Percentiles rank a stretch among this genome's conserved stretches.
phyloP scores from a whole-genome alignment of 495 filamentous ascomycete genomes.

The Penicillium desertorum region DNA sequence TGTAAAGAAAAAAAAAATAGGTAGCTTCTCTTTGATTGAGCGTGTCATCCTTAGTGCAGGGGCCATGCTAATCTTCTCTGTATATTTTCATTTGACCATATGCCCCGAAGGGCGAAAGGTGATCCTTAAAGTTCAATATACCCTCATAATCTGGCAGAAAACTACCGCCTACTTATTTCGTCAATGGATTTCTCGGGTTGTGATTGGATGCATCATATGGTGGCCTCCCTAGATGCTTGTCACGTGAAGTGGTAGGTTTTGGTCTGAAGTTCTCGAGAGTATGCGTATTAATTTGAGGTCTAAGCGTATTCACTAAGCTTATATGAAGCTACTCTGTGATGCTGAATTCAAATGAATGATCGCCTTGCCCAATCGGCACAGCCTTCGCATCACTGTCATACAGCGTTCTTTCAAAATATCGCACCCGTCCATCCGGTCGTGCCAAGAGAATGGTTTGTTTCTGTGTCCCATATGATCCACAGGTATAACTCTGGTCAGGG shows the following conservation, averaged over 20 bases:
- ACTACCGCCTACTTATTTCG: not conserved
- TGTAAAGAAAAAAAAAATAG: conserved; percentile 62
- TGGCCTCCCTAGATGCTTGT: not conserved
- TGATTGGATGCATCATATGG: not conserved
- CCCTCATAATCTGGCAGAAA: conserved; percentile 10
- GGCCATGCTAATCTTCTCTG: conserved; percentile 99
- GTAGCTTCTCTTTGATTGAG: conserved; percentile 97
- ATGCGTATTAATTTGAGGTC: not conserved
- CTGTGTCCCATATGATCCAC: conserved; percentile 79
- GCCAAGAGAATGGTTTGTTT: conserved; percentile 86
- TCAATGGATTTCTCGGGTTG: not conserved
- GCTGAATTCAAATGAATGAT: conserved; percentile 48
- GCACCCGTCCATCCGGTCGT: conserved; percentile 69
- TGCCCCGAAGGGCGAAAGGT: conserved; percentile 61
- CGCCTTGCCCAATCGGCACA: conserved; percentile 58
- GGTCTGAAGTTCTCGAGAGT: not conserved
- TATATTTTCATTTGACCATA: conserved; percentile 82
- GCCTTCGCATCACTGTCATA: conserved; percentile 66
- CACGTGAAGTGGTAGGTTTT: not conserved
- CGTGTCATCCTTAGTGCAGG: conserved; percentile 99
- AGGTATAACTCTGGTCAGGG: conserved; percentile 31
- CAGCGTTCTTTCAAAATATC: conserved; percentile 80
- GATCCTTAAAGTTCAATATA: conserved; percentile 29
- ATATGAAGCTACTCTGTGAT: conserved; percentile 18
- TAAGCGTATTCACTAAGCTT: not conserved